A percentile compares a stretch with the other conserved stretches of the same genome.
Evolutionary conservation across 1,284 basidiomycete genomes (phyloP).

Genomic region (Austropuccinia psidii): DNA sequence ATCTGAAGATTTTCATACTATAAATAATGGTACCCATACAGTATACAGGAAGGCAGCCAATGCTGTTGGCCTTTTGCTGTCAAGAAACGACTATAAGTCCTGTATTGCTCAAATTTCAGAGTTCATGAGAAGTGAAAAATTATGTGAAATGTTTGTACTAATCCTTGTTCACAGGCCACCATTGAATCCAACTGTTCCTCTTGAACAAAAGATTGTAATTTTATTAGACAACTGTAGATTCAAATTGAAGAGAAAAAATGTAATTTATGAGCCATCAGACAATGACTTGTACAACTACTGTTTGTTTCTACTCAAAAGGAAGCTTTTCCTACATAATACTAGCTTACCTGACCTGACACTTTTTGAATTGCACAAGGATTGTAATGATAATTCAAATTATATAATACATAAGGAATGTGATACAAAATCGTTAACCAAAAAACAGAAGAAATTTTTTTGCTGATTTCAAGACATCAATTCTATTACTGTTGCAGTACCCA

Average conservation of each 20-base stretch:
- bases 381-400: no score
- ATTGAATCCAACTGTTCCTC: background rate
- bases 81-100: background rate
- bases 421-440: constrained; percentile 50
- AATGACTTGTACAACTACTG: no score
- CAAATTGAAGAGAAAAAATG: background rate
- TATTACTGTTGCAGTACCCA: constrained; percentile 45
- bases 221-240: background rate
- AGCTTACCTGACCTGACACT: no score
- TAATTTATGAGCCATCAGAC: background rate
- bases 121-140: background rate
- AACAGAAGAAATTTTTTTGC: constrained; percentile 48
- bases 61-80: background rate
- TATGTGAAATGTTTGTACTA: background rate
- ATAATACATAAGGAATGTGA: no score
- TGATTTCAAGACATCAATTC: constrained; percentile 48
- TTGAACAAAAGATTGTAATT: background rate
- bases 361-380: no score
- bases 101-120: background rate
- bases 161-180: background rate
- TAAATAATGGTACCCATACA: background rate
- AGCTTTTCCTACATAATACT: no score
- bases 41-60: background rate
- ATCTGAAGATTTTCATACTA: background rate
- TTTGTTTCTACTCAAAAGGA: no score